Evolutionary conservation across 345 rosid species (phyloP).

Genomic region (Punica granatum): DNA sequence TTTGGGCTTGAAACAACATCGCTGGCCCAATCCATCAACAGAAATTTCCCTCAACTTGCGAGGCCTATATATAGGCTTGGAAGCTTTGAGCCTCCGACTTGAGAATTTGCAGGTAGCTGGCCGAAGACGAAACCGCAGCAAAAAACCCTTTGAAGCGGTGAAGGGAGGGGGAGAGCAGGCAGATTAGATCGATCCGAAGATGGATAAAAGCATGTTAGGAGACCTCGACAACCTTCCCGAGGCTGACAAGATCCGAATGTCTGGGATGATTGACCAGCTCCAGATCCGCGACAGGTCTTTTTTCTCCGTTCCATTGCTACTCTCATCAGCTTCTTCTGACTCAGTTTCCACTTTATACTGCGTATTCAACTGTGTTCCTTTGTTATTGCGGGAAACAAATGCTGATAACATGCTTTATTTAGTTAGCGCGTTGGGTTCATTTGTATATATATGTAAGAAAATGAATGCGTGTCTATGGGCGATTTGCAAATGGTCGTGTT

Average conservation of each 20-base stretch:
- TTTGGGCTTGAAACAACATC: too few species aligned
- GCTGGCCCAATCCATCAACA: too few species aligned
- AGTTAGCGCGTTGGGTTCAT: neutral
- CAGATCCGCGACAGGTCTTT: conserved; percentile 83
- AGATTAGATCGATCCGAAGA: too few species aligned
- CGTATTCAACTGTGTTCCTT: neutral
- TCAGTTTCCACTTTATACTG: neutral
- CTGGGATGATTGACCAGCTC: conserved; percentile 80
- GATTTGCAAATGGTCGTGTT: neutral
- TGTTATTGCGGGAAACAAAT: neutral
- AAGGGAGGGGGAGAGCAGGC: neutral
- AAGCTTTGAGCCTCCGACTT: neutral
- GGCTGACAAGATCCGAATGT: conserved; percentile 67
- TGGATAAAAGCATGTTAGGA: conserved; percentile 82
- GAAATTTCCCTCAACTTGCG: too few species aligned
- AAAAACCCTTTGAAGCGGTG: neutral
- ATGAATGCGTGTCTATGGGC: too few species aligned
- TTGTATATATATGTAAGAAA: too few species aligned
- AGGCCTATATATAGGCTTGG: too few species aligned
- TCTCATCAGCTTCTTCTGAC: neutral
- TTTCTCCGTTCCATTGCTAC: neutral
- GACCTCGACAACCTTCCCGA: conserved; percentile 74
- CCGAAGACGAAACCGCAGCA: too few species aligned
- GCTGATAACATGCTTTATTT: neutral
- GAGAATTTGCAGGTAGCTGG: too few species aligned